A percentile compares a stretch with the other conserved stretches of the same genome.
These are phyloP conservation scores for Tulasnella sp. DNA, from an alignment of 768 basidiomycete genomes.

Conservation along the genomic window DNA sequence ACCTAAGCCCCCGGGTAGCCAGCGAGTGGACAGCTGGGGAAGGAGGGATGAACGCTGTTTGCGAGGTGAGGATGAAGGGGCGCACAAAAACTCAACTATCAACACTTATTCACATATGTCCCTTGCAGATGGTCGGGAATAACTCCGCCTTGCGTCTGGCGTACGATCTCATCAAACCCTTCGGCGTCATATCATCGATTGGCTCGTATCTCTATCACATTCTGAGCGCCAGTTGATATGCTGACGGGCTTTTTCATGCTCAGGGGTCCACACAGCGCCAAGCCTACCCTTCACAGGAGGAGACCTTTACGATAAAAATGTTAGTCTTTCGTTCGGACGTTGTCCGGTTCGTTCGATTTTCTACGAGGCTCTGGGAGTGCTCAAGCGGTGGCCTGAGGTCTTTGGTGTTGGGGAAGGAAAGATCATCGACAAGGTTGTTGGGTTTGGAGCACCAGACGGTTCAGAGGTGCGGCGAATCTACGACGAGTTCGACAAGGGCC, in stretches of 20 bases:
- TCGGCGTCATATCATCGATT: constrained; percentile 67
- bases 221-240: constrained; percentile 33
- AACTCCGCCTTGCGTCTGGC: constrained; percentile 54
- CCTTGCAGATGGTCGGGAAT: constrained; percentile 58
- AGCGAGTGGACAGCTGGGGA: neutral
- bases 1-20: constrained; percentile 7
- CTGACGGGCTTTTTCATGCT: neutral
- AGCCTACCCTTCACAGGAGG: constrained; percentile 35
- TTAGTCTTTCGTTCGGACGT: constrained; percentile 71
- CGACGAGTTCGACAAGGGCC: constrained; percentile 59
- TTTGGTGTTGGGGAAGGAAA: constrained; percentile 64
- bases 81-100: neutral
- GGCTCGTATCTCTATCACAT: constrained; percentile 44
- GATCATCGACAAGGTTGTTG: constrained; percentile 61
- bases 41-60: constrained; percentile 51
- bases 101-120: neutral
- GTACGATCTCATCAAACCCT: constrained; percentile 64
- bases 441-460: constrained; percentile 34
- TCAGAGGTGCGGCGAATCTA: constrained; percentile 41
- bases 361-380: constrained; percentile 57
- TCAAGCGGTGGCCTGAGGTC: constrained; percentile 62
- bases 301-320: constrained; percentile 66
- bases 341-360: constrained; percentile 76
- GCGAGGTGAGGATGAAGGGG: constrained; percentile 45
- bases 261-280: constrained; percentile 24